Conservation (phyloP, 2,329 filamentous ascomycete genomes). For the Periconia macrospinosa region DNA sequence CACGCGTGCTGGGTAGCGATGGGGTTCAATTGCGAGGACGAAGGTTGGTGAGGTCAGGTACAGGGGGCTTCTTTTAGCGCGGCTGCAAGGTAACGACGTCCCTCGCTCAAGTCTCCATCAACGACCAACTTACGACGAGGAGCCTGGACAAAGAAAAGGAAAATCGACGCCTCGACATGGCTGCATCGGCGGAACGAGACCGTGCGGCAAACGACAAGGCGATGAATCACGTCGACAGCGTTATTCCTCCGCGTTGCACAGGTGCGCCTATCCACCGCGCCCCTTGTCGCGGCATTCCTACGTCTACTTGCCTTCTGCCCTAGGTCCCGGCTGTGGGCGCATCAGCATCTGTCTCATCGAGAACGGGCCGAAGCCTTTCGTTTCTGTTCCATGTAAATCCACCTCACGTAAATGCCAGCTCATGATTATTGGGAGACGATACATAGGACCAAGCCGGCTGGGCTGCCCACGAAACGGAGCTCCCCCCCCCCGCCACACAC, state of each 20-base stretch:
- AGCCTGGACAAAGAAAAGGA: background rate
- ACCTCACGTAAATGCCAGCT: background rate
- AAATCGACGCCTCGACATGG: conserved; percentile 1
- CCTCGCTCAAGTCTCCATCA: background rate
- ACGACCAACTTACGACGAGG: background rate
- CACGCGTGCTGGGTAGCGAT: too few relatives aligned
- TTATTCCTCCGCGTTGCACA: too few relatives aligned
- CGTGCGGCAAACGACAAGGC: background rate
- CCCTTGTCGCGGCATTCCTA: conserved; percentile 12
- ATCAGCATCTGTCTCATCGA: conserved; percentile 22
- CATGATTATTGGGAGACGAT: background rate
- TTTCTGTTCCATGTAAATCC: background rate
- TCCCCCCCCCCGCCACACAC: too few relatives aligned
- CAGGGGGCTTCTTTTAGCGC: too few relatives aligned
- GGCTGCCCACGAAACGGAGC: too few relatives aligned
- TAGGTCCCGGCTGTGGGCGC: conserved; percentile 17
- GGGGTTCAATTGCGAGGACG: too few relatives aligned
- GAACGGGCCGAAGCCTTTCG: conserved; percentile 10
- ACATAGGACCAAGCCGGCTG: too few relatives aligned
- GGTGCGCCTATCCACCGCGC: background rate
- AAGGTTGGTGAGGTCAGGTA: too few relatives aligned
- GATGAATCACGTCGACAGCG: too few relatives aligned
- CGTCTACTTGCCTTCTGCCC: background rate
- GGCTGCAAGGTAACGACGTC: too few relatives aligned
- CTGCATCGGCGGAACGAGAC: background rate